Conservation (phyloP, 1,284 basidiomycete species). For the Rhodotorula sp. region DNA sequence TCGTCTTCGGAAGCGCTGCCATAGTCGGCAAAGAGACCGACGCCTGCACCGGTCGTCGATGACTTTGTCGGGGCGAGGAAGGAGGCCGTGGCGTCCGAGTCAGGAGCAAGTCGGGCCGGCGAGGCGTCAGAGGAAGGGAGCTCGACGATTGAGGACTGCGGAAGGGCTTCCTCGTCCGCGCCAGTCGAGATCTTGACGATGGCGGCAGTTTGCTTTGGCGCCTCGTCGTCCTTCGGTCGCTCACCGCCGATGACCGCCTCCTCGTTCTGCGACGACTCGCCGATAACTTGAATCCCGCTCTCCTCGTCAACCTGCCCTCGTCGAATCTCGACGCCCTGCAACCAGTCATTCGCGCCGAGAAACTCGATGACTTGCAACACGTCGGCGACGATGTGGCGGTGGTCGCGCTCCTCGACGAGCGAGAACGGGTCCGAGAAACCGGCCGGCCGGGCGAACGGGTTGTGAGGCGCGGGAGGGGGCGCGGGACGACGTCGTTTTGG, state of each 20-base stretch:
- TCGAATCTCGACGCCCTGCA: slow-evolving; percentile 74
- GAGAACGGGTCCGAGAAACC: slow-evolving; percentile 30
- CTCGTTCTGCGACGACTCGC: neutral
- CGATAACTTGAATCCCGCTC: slow-evolving; percentile 44
- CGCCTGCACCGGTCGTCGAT: neutral
- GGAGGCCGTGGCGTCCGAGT: no score
- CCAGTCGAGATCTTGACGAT: neutral
- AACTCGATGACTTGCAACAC: slow-evolving; percentile 91
- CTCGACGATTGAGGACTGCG: neutral
- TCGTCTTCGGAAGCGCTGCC: slow-evolving; percentile 17
- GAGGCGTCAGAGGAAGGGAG: neutral
- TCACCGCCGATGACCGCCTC: neutral
- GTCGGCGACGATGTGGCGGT: slow-evolving; percentile 85
- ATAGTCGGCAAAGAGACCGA: slow-evolving; percentile 8
- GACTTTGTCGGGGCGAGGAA: neutral
- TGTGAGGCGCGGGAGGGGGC: slow-evolving; percentile 53
- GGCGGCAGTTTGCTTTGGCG: no score
- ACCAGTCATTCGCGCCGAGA: slow-evolving; percentile 86
- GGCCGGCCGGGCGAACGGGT: slow-evolving; percentile 59
- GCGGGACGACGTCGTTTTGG: slow-evolving; percentile 30
- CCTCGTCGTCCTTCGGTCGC: neutral
- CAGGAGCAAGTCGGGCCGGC: no score
- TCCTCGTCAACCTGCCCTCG: slow-evolving; percentile 74
- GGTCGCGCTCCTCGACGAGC: slow-evolving; percentile 82
- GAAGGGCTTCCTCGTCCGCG: neutral